Conservation (phyloP, 768 basidiomycete species). For the Leccinum rimulosum region DNA sequence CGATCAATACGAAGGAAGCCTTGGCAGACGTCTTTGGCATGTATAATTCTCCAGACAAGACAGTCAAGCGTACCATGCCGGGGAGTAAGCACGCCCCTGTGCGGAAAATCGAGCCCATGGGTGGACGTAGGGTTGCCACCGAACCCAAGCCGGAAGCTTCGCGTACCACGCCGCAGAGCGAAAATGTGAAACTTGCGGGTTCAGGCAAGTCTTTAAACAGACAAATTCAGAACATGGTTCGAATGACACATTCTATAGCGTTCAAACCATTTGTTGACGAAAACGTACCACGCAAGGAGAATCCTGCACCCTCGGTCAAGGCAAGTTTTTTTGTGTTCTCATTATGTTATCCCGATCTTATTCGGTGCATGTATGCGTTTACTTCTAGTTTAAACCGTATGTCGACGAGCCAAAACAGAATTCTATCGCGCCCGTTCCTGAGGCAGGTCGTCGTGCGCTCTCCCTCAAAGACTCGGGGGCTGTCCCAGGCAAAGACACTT, state of each 20-base stretch:
- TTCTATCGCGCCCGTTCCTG: conserved; percentile 32
- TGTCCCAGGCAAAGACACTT: conserved; percentile 15
- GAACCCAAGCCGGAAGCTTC: conserved; percentile 34
- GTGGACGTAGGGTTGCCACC: conserved; percentile 19
- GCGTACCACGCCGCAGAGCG: conserved; percentile 30
- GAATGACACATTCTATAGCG: conserved; percentile 10
- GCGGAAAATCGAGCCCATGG: conserved; percentile 61
- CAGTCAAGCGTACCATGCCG: conserved; percentile 48
- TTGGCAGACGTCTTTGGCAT: conserved; percentile 92
- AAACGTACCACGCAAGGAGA: conserved; percentile 45
- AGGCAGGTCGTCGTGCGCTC: conserved; percentile 41
- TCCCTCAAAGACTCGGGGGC: conserved; percentile 46
- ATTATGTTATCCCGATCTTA: not conserved
- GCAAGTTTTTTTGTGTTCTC: conserved; percentile 3
- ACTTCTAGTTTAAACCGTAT: conserved; percentile 62
- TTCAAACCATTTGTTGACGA: conserved; percentile 75
- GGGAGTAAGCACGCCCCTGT: conserved; percentile 76
- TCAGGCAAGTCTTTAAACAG: conserved; percentile 31
- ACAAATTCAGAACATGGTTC: conserved; percentile 18
- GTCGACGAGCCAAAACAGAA: conserved; percentile 52
- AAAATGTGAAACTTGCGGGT: conserved; percentile 32
- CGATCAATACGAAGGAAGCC: conserved; percentile 96
- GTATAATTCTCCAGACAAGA: conserved; percentile 90
- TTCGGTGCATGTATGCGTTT: conserved; percentile 5
- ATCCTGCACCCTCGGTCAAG: conserved; percentile 33